Base-by-base conservation (phyloP, 2,329 filamentous ascomycete species). In the Botryotinia narcissicola region DNA sequence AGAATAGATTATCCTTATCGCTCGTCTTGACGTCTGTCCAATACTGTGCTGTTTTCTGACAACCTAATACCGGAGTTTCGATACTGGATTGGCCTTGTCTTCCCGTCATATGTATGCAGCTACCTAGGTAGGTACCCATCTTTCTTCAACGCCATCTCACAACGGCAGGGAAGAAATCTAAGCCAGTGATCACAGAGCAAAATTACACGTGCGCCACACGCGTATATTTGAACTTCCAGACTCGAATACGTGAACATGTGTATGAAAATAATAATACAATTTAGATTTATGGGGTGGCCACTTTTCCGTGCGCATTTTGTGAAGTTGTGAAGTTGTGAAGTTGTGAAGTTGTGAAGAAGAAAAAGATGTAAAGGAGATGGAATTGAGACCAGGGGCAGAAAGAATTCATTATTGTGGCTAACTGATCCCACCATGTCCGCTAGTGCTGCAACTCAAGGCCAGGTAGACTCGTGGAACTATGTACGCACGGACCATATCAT, bases 391-490 rank as follows among this genome's bases (percentile, higher is more conserved):
- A 57, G n/a, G 51, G n/a, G 51, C 51, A 57, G 51, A 57, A 29
- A 20, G 40, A 9, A 18, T 62, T 62, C 25, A 29, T 61, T 61
- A 16, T 29, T 63, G 60, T 42, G 60, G 60, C 37, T 57, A 62
- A 12, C 60, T 42, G 60, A 62, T 25, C 22, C 35, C 35, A 40
- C 48, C 25, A 54, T 54, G 48, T n/a, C 48, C 48, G 37, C 37
- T 62, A 62, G 60, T 62, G 60, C 37, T 62, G 37, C 40, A 42
- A 62, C 60, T 42, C 60, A 42, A 62, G 60, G 48, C 48, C n/a
- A 54, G 48, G 48, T 54, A 62, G 40, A 42, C 40, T 42, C 12
- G 40, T 14, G 14, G 35, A n/a, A 40, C 12, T 37, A 40, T 61
- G 7, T n/a, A 14, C 1, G 60, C 60, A 62, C 60, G 12, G 60